These are phyloP conservation scores for Hygrophila difformis DNA, from an alignment of 257 asterid genomes.

Conservation along the genomic window DNA sequence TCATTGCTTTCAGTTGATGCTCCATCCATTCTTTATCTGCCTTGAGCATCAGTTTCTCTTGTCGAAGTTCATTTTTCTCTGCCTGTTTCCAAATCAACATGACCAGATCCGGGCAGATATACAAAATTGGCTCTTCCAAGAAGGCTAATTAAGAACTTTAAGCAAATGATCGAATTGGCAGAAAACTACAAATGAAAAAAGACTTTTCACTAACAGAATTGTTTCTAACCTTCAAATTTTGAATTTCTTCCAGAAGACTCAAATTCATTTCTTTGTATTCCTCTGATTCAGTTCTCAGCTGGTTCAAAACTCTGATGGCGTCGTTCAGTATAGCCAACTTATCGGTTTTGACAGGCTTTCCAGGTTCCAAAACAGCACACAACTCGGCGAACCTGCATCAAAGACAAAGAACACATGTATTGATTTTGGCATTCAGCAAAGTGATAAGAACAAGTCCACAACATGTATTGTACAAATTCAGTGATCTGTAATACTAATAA, in stretches of 20 bases:
- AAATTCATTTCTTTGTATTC: constrained; percentile 60
- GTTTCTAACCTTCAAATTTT: constrained; percentile 62
- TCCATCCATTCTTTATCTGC: constrained; percentile 70
- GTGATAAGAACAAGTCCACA: too few species aligned
- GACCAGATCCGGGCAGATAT: background rate
- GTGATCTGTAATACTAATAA: too few species aligned
- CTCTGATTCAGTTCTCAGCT: constrained; percentile 58
- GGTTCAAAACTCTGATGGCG: constrained; percentile 59
- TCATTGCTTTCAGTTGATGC: constrained; percentile 53
- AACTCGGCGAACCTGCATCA: constrained; percentile 67
- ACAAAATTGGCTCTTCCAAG: too few species aligned
- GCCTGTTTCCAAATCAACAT: constrained; percentile 27
- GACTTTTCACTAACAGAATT: background rate
- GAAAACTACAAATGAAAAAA: background rate
- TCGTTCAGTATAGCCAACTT: constrained; percentile 77
- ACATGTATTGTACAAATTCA: too few species aligned
- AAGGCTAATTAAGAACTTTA: background rate
- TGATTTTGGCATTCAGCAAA: too few species aligned
- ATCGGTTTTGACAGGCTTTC: constrained; percentile 72
- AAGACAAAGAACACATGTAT: too few species aligned
- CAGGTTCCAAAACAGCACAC: constrained; percentile 72
- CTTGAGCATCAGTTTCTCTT: constrained; percentile 65
- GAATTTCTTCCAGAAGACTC: constrained; percentile 71
- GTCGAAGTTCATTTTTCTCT: constrained; percentile 81
- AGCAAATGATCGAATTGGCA: too few species aligned